Conservation (phyloP, 805 yeast species). For the Cyberlindnera japonica region DNA sequence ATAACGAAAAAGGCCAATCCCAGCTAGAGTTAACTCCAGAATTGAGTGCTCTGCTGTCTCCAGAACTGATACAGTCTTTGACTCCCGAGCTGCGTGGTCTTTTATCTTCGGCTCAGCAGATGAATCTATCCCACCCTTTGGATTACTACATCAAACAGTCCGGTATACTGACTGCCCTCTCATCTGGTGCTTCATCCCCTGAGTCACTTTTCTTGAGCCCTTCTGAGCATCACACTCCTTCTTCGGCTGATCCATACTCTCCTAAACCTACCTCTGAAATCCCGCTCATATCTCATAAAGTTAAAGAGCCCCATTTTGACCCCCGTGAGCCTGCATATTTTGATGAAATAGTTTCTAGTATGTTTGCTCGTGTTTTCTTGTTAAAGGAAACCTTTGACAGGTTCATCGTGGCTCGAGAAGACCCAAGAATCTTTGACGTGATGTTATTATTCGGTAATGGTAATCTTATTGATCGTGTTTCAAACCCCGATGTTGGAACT, state of each 20-base stretch:
- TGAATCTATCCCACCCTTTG: not conserved
- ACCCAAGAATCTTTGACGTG: slow-evolving; percentile 12
- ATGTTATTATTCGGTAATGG: slow-evolving; percentile 18
- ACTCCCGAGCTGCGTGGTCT: not conserved
- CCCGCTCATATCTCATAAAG: slow-evolving; percentile 15
- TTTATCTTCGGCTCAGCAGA: not conserved
- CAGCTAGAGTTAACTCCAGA: not conserved
- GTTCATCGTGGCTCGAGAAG: not conserved
- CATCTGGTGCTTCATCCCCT: too few relatives aligned
- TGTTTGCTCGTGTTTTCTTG: slow-evolving; percentile 16
- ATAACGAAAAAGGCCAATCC: too few relatives aligned
- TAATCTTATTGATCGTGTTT: slow-evolving; percentile 4
- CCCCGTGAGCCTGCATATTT: slow-evolving; percentile 14
- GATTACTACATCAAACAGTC: not conserved
- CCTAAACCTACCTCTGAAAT: not conserved
- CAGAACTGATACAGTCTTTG: not conserved
- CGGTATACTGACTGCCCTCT: not conserved
- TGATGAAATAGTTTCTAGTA: slow-evolving; percentile 18
- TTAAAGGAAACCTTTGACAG: slow-evolving; percentile 8
- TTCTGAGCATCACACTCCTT: too few relatives aligned
- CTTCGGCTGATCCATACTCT: too few relatives aligned
- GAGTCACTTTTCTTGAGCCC: too few relatives aligned
- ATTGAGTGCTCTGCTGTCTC: not conserved
- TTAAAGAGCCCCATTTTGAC: slow-evolving; percentile 11
- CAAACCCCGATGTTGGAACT: slow-evolving; percentile 7